Conservation (phyloP, 805 yeast genomes). For the Metschnikowia lunata region DNA sequence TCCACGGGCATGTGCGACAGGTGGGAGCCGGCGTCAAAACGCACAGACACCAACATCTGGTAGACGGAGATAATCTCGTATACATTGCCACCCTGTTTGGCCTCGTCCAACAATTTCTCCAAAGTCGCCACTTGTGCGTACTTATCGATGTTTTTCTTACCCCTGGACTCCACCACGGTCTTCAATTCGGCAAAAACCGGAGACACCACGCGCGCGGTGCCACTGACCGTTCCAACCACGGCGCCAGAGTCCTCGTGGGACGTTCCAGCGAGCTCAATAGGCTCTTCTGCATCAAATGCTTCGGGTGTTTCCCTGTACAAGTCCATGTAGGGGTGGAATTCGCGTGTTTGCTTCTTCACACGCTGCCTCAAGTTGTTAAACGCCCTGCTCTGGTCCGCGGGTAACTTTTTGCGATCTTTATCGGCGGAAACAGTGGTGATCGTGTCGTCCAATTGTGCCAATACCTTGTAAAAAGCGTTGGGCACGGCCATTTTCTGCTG, state of each 20-base stretch:
- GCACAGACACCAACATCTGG: constrained; percentile 77
- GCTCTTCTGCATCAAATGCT: constrained; percentile 56
- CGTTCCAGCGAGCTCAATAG: constrained; percentile 31
- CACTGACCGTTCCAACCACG: constrained; percentile 28
- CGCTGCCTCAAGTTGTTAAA: constrained; percentile 86
- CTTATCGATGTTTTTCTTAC: constrained; percentile 89
- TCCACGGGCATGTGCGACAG: constrained; percentile 70
- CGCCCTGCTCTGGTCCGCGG: constrained; percentile 79
- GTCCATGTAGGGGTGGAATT: constrained; percentile 55
- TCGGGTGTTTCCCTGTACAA: constrained; percentile 68
- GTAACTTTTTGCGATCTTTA: constrained; percentile 63
- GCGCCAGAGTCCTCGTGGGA: constrained; percentile 15
- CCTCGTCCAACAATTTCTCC: constrained; percentile 51
- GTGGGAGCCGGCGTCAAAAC: constrained; percentile 74
- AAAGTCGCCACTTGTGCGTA: constrained; percentile 69
- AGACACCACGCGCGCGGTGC: constrained; percentile 35
- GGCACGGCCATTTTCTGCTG: constrained; percentile 81
- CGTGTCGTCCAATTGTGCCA: constrained; percentile 70
- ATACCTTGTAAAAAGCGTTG: constrained; percentile 57
- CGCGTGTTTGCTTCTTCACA: constrained; percentile 73
- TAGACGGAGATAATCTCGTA: constrained; percentile 78
- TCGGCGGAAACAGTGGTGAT: constrained; percentile 47
- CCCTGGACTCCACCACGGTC: constrained; percentile 80
- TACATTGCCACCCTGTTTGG: constrained; percentile 31
- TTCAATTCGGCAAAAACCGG: constrained; percentile 69